Conservation (phyloP, 2,329 filamentous ascomycete genomes). For the Clonostachys sp. region DNA sequence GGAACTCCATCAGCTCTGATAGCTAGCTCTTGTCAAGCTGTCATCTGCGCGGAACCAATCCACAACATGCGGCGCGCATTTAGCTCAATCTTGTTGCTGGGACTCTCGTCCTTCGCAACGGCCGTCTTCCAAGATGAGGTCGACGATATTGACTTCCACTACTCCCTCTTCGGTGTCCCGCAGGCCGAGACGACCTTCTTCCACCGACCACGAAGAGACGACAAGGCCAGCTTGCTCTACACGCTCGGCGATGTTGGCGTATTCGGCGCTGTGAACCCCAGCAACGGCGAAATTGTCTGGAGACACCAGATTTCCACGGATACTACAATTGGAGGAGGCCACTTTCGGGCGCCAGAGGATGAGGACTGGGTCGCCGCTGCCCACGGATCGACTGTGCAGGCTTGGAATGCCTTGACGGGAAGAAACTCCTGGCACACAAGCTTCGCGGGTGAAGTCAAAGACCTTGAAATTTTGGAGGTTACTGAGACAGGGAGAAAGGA, state of each 20-base stretch:
- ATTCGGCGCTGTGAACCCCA: slow-evolving; percentile 84
- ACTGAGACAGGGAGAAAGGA: slow-evolving; percentile 61
- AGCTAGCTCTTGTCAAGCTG: no score
- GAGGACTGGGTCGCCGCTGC: slow-evolving; percentile 76
- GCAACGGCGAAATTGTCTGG: slow-evolving; percentile 81
- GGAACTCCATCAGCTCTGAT: no score
- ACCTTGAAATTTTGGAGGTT: slow-evolving; percentile 74
- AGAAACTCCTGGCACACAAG: slow-evolving; percentile 69
- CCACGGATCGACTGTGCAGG: slow-evolving; percentile 62
- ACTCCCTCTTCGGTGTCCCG: slow-evolving; percentile 81
- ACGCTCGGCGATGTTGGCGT: slow-evolving; percentile 82
- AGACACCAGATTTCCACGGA: slow-evolving; percentile 63
- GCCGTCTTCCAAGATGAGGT: slow-evolving; percentile 90
- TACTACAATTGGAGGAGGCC: slow-evolving; percentile 38
- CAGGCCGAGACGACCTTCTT: slow-evolving; percentile 87
- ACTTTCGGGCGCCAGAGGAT: slow-evolving; percentile 70
- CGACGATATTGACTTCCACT: slow-evolving; percentile 87
- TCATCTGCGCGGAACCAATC: not conserved
- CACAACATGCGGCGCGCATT: slow-evolving; percentile 27
- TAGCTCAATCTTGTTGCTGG: slow-evolving; percentile 29
- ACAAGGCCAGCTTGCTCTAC: slow-evolving; percentile 86
- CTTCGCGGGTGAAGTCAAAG: slow-evolving; percentile 55
- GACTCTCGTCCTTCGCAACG: slow-evolving; percentile 32
- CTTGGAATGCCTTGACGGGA: slow-evolving; percentile 82
- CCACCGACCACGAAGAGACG: slow-evolving; percentile 76